Evolutionary conservation across 1,139 yeast species (phyloP), one percentile per base, ranked within the genome.

Genomic region (Yamadazyma dushanensis): DNA sequence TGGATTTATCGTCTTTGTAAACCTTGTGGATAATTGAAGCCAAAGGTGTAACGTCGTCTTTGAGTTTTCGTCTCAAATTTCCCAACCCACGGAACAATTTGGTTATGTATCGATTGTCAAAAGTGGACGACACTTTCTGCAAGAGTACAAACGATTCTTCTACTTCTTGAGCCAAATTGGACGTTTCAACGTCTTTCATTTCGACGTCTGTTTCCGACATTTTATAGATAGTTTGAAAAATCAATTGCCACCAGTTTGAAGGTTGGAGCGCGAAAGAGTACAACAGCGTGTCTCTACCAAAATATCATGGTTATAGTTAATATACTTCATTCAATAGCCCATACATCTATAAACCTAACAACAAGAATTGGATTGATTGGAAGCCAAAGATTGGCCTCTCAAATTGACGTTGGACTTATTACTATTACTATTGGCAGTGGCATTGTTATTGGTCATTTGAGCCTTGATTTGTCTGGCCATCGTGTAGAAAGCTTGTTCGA

Each of bases 391-490:
- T 63, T 89, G 92, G 45, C 97, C 97, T 57, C 87, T 78, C 63
- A 92, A 75, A 67, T 88, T 89, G 50, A 90, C 95, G 51, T 80
- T 77, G 38, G 87, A 76, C 66, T 83, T 85, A 26, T 29, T 36
- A 41, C 70, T 75, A 33, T 57, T 53, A 32, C 55, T 54, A 37
- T 50, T 48, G 29, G 71, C 69, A 34, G 69, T 66, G 29, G 71
- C 57, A 34, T 76, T 72, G 46, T 73, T 76, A 60, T 71, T 83
- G 47, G 96, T 88, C 88, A 90, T 87, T 58, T 90, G 89, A 47
- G 95, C 95, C 73, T 94, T 94, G 60, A 92, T 92, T 65, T 94
- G 97, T 64, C 96, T 84, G 8, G 98, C 96, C 99, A 92, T 92
- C 48, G 97, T 88, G 73, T 88, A 81, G 70, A 92, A 92, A 11